phyloP scores from a whole-genome alignment of 2,329 filamentous ascomycete genomes.

The Grosmannia penicillata region DNA sequence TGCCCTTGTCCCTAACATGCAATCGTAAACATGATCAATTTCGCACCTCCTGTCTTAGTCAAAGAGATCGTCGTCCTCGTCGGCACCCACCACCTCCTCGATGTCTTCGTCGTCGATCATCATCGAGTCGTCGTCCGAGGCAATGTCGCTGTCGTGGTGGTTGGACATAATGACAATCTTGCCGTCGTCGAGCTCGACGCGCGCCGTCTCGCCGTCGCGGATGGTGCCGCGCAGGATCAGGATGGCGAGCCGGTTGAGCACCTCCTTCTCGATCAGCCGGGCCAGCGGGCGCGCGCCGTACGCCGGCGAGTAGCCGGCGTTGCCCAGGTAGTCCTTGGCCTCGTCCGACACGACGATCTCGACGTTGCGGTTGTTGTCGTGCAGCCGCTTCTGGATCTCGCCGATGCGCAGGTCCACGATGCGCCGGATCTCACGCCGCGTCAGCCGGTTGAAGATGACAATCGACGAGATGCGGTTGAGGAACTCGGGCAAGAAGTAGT shows the following conservation, averaged over 20 bases:
- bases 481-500: constrained; percentile 97
- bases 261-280: constrained; percentile 90
- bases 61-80: constrained; percentile 36
- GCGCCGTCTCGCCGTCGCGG: constrained; percentile 70
- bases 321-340: constrained; percentile 86
- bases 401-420: constrained; percentile 82
- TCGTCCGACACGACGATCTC: constrained; percentile 67
- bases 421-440: constrained; percentile 74
- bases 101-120: constrained; percentile 57
- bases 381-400: constrained; percentile 88
- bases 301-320: constrained; percentile 82
- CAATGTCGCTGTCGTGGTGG: constrained; percentile 46
- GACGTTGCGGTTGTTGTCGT: constrained; percentile 72
- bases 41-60: constrained; percentile 5
- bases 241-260: constrained; percentile 84
- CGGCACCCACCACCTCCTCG: constrained; percentile 48
- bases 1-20: neutral
- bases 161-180: constrained; percentile 74
- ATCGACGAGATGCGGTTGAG: constrained; percentile 92
- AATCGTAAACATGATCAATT: neutral
- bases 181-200: constrained; percentile 64
- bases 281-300: constrained; percentile 85
- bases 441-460: constrained; percentile 97
- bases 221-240: constrained; percentile 77
- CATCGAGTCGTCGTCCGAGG: constrained; percentile 46